These are phyloP conservation scores for Suhomyces terraborum DNA, from an alignment of 1,139 yeast species.

Conservation along the genomic window DNA sequence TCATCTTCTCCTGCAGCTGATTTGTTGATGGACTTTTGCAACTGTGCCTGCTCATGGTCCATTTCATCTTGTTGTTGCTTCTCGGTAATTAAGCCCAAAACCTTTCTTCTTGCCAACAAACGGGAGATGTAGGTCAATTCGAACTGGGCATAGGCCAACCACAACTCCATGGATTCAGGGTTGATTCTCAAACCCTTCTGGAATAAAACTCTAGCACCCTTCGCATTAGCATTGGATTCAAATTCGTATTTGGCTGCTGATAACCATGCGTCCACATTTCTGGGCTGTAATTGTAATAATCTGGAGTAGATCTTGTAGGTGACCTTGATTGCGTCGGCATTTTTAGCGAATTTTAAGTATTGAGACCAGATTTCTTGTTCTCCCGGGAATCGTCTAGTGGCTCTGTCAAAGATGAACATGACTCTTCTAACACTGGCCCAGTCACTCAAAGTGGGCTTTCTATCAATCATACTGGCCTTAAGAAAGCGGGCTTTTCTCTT, in stretches of 20 bases:
- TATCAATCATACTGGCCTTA: slow-evolving; percentile 51
- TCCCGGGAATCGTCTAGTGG: slow-evolving; percentile 76
- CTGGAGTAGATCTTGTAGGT: slow-evolving; percentile 81
- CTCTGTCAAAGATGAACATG: slow-evolving; percentile 81
- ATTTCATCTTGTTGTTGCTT: slow-evolving; percentile 62
- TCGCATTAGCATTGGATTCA: slow-evolving; percentile 83
- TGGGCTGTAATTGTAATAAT: slow-evolving; percentile 85
- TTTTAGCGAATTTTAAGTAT: slow-evolving; percentile 73
- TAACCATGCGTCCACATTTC: slow-evolving; percentile 88
- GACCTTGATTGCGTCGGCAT: slow-evolving; percentile 72
- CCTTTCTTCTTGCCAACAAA: slow-evolving; percentile 77
- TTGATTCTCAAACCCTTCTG: slow-evolving; percentile 87
- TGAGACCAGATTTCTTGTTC: slow-evolving; percentile 77
- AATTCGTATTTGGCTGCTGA: slow-evolving; percentile 94
- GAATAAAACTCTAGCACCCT: slow-evolving; percentile 83
- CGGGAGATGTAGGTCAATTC: slow-evolving; percentile 86
- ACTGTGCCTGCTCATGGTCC: slow-evolving; percentile 41
- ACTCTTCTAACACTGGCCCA: slow-evolving; percentile 88
- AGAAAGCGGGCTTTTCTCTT: slow-evolving; percentile 69
- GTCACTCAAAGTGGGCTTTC: slow-evolving; percentile 69
- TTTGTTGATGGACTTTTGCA: slow-evolving; percentile 27
- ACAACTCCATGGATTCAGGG: slow-evolving; percentile 67
- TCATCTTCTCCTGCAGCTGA: slow-evolving; percentile 21
- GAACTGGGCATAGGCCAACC: slow-evolving; percentile 86
- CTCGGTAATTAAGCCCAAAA: slow-evolving; percentile 75